Evolutionary conservation across 2,329 filamentous ascomycete genomes (phyloP).

Genomic region (Xylariaceae sp.): DNA sequence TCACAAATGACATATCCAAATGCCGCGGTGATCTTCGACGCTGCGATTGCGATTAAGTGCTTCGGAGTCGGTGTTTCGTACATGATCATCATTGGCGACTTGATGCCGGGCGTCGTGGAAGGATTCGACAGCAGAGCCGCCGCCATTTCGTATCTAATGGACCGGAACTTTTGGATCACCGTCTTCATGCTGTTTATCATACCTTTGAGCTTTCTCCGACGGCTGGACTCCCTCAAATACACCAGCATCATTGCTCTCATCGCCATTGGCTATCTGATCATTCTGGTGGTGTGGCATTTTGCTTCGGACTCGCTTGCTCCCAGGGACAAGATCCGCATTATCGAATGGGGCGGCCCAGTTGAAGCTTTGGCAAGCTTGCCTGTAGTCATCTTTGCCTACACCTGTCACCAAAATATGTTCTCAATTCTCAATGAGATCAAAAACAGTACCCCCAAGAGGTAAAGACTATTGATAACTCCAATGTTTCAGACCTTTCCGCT

Average conservation of each 20-base stretch:
- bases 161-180: slow-evolving; percentile 96
- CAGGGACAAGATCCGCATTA: slow-evolving; percentile 70
- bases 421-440: slow-evolving; percentile 94
- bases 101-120: slow-evolving; percentile 91
- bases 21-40: slow-evolving; percentile 91
- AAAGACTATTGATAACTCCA: slow-evolving; percentile 3
- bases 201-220: slow-evolving; percentile 85
- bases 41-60: slow-evolving; percentile 94
- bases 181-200: slow-evolving; percentile 97
- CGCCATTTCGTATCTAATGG: slow-evolving; percentile 71
- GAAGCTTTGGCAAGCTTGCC: slow-evolving; percentile 82
- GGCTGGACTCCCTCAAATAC: slow-evolving; percentile 94
- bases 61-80: slow-evolving; percentile 97
- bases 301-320: slow-evolving; percentile 72
- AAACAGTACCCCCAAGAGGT: slow-evolving; percentile 69
- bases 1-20: slow-evolving; percentile 97
- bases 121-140: slow-evolving; percentile 70
- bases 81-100: slow-evolving; percentile 95
- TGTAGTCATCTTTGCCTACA: slow-evolving; percentile 98
- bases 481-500: slow-evolving; percentile 6
- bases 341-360: slow-evolving; percentile 77
- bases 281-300: slow-evolving; percentile 93
- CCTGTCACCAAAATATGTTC: slow-evolving; percentile 99
- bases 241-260: slow-evolving; percentile 88
- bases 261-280: slow-evolving; percentile 90